Evolutionary conservation across 139 green algal genomes (phyloP).

Genomic region (Penium margaritaceum): DNA sequence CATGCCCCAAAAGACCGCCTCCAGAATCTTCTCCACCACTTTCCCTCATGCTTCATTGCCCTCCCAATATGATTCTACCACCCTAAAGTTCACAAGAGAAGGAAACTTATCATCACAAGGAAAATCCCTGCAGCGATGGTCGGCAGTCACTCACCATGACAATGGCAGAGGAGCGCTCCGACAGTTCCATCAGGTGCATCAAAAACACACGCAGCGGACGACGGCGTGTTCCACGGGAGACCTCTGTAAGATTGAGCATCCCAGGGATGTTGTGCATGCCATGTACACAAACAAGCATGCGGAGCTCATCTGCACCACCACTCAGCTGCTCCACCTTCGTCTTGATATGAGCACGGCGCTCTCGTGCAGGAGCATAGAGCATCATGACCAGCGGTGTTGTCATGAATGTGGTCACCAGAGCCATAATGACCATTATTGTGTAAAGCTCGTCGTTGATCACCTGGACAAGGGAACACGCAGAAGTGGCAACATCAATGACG

Average conservation of each 20-base stretch:
- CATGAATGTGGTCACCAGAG: slow-evolving; percentile 43
- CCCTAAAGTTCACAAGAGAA: too few species aligned
- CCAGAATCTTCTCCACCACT: too few species aligned
- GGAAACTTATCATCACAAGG: too few species aligned
- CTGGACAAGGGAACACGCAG: too few species aligned
- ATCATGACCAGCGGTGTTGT: slow-evolving; percentile 40
- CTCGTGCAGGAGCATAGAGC: slow-evolving; percentile 36
- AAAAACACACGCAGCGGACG: slow-evolving; percentile 24
- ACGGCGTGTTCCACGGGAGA: slow-evolving; percentile 11
- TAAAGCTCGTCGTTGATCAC: slow-evolving; percentile 32
- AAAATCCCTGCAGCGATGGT: too few species aligned
- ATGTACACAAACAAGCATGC: slow-evolving; percentile 32
- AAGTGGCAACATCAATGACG: too few species aligned
- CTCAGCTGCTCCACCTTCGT: slow-evolving; percentile 17
- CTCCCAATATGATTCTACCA: too few species aligned
- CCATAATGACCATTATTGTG: slow-evolving; percentile 44
- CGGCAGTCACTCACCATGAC: too few species aligned
- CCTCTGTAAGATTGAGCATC: slow-evolving; percentile 19
- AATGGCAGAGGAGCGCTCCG: slow-evolving; percentile 30
- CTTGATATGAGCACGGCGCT: slow-evolving; percentile 12
- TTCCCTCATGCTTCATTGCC: too few species aligned
- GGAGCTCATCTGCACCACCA: slow-evolving; percentile 3
- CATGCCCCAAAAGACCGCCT: too few species aligned
- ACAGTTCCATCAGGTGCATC: slow-evolving; percentile 31
- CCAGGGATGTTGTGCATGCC: slow-evolving; percentile 35